Evolutionary conservation across 768 basidiomycete species (phyloP).

Genomic region (Tephrocybe rancida): DNA sequence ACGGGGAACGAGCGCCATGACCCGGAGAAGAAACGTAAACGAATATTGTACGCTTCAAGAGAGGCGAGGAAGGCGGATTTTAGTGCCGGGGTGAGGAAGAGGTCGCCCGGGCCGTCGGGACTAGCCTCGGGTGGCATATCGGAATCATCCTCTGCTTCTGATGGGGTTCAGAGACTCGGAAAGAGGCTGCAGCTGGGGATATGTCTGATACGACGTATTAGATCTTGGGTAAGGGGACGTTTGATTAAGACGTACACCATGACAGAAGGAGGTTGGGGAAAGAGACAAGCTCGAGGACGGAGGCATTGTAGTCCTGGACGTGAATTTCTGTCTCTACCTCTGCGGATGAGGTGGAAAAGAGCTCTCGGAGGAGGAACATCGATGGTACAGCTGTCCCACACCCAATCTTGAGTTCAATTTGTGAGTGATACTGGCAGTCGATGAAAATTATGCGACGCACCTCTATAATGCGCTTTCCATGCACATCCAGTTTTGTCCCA

Average conservation of each 20-base stretch:
- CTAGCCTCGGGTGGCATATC: slow-evolving; percentile 26
- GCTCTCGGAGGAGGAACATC: slow-evolving; percentile 63
- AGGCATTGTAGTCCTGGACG: slow-evolving; percentile 90
- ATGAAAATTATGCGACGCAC: slow-evolving; percentile 41
- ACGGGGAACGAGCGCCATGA: slow-evolving; percentile 70
- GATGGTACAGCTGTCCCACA: slow-evolving; percentile 93
- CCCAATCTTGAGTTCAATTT: slow-evolving; percentile 60
- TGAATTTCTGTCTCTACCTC: slow-evolving; percentile 54
- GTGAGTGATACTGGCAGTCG: not conserved
- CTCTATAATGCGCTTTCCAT: slow-evolving; percentile 70
- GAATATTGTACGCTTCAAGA: slow-evolving; percentile 53
- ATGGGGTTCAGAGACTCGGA: slow-evolving; percentile 29
- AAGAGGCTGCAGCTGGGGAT: slow-evolving; percentile 56
- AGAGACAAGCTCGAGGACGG: slow-evolving; percentile 78
- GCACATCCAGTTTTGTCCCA: slow-evolving; percentile 21
- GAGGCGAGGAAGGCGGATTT: slow-evolving; percentile 65
- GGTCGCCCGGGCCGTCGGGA: slow-evolving; percentile 33
- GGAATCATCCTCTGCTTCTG: slow-evolving; percentile 21
- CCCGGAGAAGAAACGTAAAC: slow-evolving; percentile 78
- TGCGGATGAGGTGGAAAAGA: slow-evolving; percentile 45
- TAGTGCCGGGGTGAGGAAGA: slow-evolving; percentile 68
- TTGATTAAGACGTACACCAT: slow-evolving; percentile 68
- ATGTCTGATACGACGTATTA: slow-evolving; percentile 45
- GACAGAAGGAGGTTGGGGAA: slow-evolving; percentile 76
- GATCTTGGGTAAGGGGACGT: not conserved